A percentile compares a stretch with the other conserved stretches of the same genome.
phyloP scores from a whole-genome alignment of 2,329 filamentous ascomycete species.

The Hysterium pulicare region DNA sequence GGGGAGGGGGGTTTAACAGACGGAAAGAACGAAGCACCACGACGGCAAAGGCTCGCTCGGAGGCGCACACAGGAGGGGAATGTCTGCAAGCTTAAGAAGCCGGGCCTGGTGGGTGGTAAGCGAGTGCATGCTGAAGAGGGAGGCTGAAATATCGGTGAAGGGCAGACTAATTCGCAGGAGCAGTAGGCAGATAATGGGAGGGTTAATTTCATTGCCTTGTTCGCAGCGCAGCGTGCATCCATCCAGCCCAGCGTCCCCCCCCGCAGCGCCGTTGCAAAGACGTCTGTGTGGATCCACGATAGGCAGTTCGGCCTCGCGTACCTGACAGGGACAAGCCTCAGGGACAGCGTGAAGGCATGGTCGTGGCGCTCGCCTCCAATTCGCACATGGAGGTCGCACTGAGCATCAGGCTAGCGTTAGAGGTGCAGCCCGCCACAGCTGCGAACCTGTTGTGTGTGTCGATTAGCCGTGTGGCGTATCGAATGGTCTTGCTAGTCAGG shows the following conservation, averaged over 20 bases:
- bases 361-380: background rate
- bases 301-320: constrained; percentile 27
- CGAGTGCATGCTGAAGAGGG: too few species aligned
- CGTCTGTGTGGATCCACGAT: constrained; percentile 12
- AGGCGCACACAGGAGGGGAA: constrained; percentile 21
- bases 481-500: background rate
- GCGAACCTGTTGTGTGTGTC: background rate
- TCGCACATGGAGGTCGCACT: background rate
- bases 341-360: background rate
- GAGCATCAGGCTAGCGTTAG: background rate
- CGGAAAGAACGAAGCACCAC: constrained; percentile 1
- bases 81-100: constrained; percentile 11
- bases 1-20: background rate
- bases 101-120: too few species aligned
- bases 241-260: constrained; percentile 16
- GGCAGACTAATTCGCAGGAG: constrained; percentile 2
- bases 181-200: constrained; percentile 14
- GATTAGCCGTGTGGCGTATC: background rate
- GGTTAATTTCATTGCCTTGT: constrained; percentile 23
- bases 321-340: constrained; percentile 16
- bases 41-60: constrained; percentile 14
- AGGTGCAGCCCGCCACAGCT: background rate
- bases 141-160: constrained; percentile 32
- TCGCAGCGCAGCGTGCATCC: constrained; percentile 6
- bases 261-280: constrained; percentile 9